Evolutionary conservation across 306 rosid genomes (phyloP).

Genomic region (Crotalaria pallida): DNA sequence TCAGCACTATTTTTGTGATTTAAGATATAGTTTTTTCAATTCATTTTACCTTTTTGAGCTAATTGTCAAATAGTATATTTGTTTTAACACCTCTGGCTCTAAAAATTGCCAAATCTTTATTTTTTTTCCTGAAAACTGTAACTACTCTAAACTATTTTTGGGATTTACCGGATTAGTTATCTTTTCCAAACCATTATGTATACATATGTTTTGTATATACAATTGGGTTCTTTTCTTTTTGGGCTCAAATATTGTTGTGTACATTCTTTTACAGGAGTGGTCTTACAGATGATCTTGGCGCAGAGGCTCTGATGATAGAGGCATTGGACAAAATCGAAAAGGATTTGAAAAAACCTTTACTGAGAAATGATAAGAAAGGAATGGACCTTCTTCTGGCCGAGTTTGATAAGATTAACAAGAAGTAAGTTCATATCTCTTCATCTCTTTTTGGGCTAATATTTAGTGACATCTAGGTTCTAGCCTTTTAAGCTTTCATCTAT

Average conservation of each 20-base stretch:
- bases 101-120: background rate
- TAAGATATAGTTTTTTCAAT: background rate
- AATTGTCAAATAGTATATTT: conserved; percentile 2
- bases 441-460: background rate
- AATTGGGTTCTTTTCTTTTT: background rate
- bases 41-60: background rate
- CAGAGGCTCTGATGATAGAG: conserved; percentile 79
- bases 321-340: conserved; percentile 91
- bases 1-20: background rate
- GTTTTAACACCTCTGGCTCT: background rate
- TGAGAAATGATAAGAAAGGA: conserved; percentile 88
- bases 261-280: conserved; percentile 56
- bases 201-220: background rate
- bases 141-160: background rate
- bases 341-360: conserved; percentile 68
- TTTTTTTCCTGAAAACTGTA: background rate
- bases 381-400: conserved; percentile 83
- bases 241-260: background rate
- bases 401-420: conserved; percentile 76
- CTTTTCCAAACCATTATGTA: background rate
- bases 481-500: background rate
- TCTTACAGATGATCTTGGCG: conserved; percentile 72
- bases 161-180: background rate
- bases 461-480: conserved; percentile 5
- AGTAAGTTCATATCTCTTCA: conserved; percentile 36